Percentiles rank a stretch among this genome's conserved stretches.
Conservation (phyloP, 805 yeast genomes). For the Metschnikowia koreensis region DNA sequence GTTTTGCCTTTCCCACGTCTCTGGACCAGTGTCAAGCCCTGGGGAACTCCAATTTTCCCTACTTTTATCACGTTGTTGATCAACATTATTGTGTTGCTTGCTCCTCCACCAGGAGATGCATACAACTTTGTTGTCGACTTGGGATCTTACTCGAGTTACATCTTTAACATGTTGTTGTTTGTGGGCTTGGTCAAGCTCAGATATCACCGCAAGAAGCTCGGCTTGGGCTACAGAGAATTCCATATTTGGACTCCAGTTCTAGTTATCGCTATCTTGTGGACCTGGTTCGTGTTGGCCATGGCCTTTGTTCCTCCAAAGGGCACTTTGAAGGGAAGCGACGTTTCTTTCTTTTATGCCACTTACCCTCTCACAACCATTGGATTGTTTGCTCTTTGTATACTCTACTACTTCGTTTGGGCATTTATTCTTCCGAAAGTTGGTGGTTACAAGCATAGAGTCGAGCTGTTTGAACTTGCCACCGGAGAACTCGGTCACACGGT, state of each 20-base stretch:
- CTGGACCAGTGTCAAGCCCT: conserved; percentile 33
- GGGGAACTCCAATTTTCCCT: conserved; percentile 31
- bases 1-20: conserved; percentile 28
- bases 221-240: conserved; percentile 18
- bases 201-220: conserved; percentile 26
- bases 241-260: conserved; percentile 27
- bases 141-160: conserved; percentile 29
- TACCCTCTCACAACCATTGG: conserved; percentile 41
- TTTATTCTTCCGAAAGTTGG: conserved; percentile 32
- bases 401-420: conserved; percentile 38
- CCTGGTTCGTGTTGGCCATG: conserved; percentile 39
- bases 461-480: conserved; percentile 29
- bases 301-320: conserved; percentile 45
- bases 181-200: conserved; percentile 29
- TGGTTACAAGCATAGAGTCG: conserved; percentile 31
- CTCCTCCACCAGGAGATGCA: conserved; percentile 38
- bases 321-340: conserved; percentile 40
- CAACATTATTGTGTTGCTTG: conserved; percentile 27
- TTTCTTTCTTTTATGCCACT: conserved; percentile 42
- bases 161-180: conserved; percentile 27
- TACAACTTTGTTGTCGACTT: conserved; percentile 32
- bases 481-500: conserved; percentile 43
- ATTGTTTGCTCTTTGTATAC: conserved; percentile 28
- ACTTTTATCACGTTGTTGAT: conserved; percentile 24
- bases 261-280: conserved; percentile 30